Evolutionary conservation across 2,329 filamentous ascomycete genomes (phyloP), one percentile per base, ranked within the genome.

Genomic region (Rhytidhysteron rufulum): DNA sequence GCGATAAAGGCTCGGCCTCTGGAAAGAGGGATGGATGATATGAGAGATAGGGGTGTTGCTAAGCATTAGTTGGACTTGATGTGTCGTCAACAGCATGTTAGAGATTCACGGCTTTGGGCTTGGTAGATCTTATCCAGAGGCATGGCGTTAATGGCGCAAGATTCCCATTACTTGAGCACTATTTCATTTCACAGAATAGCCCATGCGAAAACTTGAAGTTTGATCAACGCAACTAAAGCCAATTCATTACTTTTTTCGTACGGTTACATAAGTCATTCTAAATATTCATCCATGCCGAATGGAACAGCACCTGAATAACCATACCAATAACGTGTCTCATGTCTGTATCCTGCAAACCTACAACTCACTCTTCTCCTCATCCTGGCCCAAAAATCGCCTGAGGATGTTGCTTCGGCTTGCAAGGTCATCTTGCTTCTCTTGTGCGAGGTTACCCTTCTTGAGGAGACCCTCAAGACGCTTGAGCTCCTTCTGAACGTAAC

Each of bases 401-500:
- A 97, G 75, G 51, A 97, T 87, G 72, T 97, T 97, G 67, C 82
- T 85, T 73, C 94, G 87, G 69, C 77, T 82, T 44, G 83, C 82
- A 50, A 97, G 70, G 69, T 97, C 90, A 61, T 97, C 91, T 31
- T 88, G 66, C 83, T 97, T 97, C 67, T 85, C 76, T 19, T 82
- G 82, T 4, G 86, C 86, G 36, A 96, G 76, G 45, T 87, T 88
- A 48, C 90, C 88, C 80, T 95, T 95, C 69, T 80, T 78, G 48
- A 96, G 72, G 53, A 97, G 79, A 53, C 84, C 82, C 55, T 88
- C 78, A 47, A 97, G 75, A 49, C 91, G 80, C 45, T 82, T 77
- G 48, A 90, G 74, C 76, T 97, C 91, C 81, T 95, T 97, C 62
- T 80, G 72, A 35, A 82, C 88, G 61, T 88, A 96, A 38, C 75